Conservation (phyloP, 2,329 filamentous ascomycete species). For the Xylaria arbuscula region DNA sequence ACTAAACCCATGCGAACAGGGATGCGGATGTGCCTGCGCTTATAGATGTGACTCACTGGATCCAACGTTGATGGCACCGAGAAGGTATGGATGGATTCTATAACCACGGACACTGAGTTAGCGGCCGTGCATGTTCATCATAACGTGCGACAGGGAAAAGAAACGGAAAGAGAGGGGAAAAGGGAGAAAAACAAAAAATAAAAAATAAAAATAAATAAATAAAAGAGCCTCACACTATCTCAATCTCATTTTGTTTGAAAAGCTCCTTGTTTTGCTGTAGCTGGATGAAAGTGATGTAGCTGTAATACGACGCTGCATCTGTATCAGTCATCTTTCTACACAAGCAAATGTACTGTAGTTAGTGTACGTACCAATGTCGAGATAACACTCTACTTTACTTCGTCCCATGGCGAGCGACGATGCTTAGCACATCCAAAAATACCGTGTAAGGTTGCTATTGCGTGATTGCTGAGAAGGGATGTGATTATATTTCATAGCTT, state of each 20-base stretch:
- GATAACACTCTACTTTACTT: conserved; percentile 71
- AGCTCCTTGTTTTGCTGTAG: conserved; percentile 65
- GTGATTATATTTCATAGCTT: background rate
- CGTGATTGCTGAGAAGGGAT: conserved; percentile 5
- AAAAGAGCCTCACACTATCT: conserved; percentile 69
- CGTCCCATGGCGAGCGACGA: conserved; percentile 59
- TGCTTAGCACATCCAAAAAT: background rate
- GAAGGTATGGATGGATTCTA: conserved; percentile 77
- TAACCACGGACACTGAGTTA: background rate
- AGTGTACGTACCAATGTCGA: conserved; percentile 70
- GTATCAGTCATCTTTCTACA: conserved; percentile 21
- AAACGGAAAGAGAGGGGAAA: too few relatives aligned
- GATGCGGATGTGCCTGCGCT: background rate
- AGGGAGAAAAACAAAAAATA: too few relatives aligned
- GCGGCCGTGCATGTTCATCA: background rate
- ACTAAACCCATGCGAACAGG: background rate
- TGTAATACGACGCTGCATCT: conserved; percentile 70
- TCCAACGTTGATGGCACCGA: conserved; percentile 72
- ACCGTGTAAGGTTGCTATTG: background rate
- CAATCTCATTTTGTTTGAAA: conserved; percentile 68
- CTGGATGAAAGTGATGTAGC: conserved; percentile 67
- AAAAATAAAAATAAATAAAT: too few relatives aligned
- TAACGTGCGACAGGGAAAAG: conserved; percentile 5
- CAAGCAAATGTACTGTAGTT: background rate
- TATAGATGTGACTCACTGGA: conserved; percentile 58